Base-by-base conservation (phyloP, 2,329 filamentous ascomycete genomes). In the Fusarium pseudocircinatum region DNA sequence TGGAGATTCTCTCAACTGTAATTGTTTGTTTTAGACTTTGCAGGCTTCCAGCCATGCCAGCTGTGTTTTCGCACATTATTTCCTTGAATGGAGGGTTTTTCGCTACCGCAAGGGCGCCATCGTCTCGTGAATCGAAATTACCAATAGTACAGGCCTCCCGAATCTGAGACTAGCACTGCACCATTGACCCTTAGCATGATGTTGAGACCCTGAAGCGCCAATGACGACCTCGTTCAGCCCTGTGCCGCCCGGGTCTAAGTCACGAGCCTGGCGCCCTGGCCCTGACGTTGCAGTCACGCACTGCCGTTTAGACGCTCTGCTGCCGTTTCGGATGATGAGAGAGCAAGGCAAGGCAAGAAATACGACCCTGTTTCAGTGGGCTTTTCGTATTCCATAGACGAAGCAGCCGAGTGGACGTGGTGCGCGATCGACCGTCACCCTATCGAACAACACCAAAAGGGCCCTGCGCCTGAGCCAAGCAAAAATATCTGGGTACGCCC, bases 221-320 rank as follows among this genome's bases (percentile, higher is more conserved):
- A 65, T 59, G 34, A 40, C n/a, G 26, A n/a, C 36, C 39, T 10
- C 50, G 54, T 69, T 74, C 70, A 74, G 71, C 71, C 71, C 63
- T 74, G 71, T 74, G 49, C 61, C 56, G 42, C 32, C 44, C n/a
- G 15, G 52, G 32, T 15, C 43, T 44, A 32, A 53, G 54, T 57
- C 54, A 57, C 34, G 42, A 64, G 58, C 42, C 34, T 40, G 42
- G 64, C 46, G 52, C 44, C 37, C 40, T 36, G 49, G 64, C 46
- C 60, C 39, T 52, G 37, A 24, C 44, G 52, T 65, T 69, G 39
- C 69, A 57, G 56, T 58, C 37, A 64, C 56, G 47, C 59, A 67
- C 24, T 67, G 53, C 70, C 66, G 57, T 70, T 24, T 59, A 56
- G 46, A 56, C 47, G 26, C 47, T 69, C 52, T 72, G 40, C 32